Conservation (phyloP, 352 stramenopile species). For the Phytophthora citrophthora region DNA sequence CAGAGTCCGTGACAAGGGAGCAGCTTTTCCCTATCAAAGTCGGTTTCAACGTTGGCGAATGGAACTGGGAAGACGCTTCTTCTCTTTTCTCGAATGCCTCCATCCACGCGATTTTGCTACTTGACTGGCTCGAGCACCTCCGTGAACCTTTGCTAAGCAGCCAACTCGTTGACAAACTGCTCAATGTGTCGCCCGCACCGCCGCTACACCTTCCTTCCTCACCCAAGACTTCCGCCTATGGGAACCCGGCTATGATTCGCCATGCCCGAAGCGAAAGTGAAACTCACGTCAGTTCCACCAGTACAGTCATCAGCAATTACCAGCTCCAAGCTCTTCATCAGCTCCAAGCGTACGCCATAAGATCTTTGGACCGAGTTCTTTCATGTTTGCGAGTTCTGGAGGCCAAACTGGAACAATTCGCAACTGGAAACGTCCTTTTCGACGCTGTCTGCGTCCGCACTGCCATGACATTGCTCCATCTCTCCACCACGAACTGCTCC, state of each 20-base stretch:
- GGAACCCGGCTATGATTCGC: constrained; percentile 5
- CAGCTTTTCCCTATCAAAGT: constrained; percentile 72
- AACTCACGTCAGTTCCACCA: constrained; percentile 15
- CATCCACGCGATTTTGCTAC: constrained; percentile 55
- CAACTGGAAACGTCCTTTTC: constrained; percentile 33
- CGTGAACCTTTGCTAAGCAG: constrained; percentile 54
- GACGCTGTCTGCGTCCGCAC: constrained; percentile 57
- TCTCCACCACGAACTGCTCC: constrained; percentile 33
- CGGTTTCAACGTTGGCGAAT: constrained; percentile 76
- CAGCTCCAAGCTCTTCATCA: constrained; percentile 63
- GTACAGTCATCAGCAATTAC: constrained; percentile 22
- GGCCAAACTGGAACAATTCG: constrained; percentile 33
- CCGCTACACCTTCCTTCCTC: constrained; percentile 23
- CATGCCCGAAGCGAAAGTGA: constrained; percentile 31
- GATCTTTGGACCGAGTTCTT: constrained; percentile 70
- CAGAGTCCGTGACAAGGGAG: constrained; percentile 24
- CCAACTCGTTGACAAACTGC: constrained; percentile 40
- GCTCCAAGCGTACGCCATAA: constrained; percentile 52
- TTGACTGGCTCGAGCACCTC: constrained; percentile 87
- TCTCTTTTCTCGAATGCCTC: constrained; percentile 28
- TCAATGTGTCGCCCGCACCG: constrained; percentile 22
- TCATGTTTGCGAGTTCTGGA: constrained; percentile 52
- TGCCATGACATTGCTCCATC: constrained; percentile 74
- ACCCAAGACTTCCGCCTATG: background rate
- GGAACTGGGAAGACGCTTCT: constrained; percentile 60